phyloP scores from a whole-genome alignment of 768 basidiomycete species.

The Hortiboletus flavorubellus region DNA sequence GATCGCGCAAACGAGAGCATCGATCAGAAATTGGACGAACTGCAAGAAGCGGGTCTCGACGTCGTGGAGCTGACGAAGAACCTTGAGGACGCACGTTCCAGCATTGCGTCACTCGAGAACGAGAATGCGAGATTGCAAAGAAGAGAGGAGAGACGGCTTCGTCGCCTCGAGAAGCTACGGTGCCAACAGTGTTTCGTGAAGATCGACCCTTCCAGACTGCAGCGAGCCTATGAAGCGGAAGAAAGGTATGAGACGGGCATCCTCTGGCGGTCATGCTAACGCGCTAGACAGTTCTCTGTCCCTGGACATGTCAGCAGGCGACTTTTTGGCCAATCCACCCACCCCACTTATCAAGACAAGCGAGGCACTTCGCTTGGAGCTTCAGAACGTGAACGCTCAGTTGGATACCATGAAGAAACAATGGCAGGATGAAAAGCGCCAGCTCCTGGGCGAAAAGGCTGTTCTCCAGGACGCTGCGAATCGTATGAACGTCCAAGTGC shows the following conservation, averaged over 20 bases:
- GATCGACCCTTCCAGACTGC: constrained; percentile 47
- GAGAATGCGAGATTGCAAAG: constrained; percentile 63
- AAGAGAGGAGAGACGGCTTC: constrained; percentile 65
- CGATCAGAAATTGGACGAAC: constrained; percentile 83
- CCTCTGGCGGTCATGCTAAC: constrained; percentile 5
- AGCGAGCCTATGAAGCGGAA: constrained; percentile 43
- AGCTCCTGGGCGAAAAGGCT: constrained; percentile 66
- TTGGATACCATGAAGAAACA: constrained; percentile 60
- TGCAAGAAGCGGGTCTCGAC: constrained; percentile 76
- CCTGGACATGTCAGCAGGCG: constrained; percentile 46
- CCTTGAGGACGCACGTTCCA: constrained; percentile 66
- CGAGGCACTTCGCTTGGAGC: constrained; percentile 57
- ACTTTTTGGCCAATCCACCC: constrained; percentile 54
- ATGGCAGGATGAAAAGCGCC: constrained; percentile 67
- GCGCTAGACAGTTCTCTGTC: constrained; percentile 39
- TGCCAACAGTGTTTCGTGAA: constrained; percentile 70
- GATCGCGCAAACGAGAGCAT: constrained; percentile 79
- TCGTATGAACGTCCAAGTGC: constrained; percentile 61
- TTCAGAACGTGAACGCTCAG: constrained; percentile 60
- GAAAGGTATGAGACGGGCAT: constrained; percentile 49
- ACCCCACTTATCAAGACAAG: constrained; percentile 67
- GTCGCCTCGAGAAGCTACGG: constrained; percentile 56
- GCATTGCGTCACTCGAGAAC: constrained; percentile 56
- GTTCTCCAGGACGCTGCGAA: constrained; percentile 69
- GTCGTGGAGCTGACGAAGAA: constrained; percentile 68